Base-by-base conservation (phyloP, 768 basidiomycete species). In the Leccinum ochraceum region DNA sequence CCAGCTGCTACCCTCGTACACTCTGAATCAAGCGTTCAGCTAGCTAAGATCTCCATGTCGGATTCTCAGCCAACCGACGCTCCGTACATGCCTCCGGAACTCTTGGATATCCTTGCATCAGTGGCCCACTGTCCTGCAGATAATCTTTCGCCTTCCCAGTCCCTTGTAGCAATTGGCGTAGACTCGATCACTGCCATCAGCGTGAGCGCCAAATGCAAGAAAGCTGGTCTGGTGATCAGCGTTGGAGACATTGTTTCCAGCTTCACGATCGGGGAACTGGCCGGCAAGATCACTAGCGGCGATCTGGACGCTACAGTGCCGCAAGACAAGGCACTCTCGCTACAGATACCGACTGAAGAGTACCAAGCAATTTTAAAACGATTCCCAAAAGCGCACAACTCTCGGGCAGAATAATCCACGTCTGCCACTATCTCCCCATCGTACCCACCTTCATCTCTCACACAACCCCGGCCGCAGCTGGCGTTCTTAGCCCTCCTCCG, bases 391-490 rank as follows among this genome's bases (percentile, higher is more conserved):
- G 24, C 24, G 84, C 90, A 58, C 80, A 84, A 1, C 83, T 97
- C 48, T 89, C 89, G 5, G 95, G 95, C 2, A 85, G 95, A 48
- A 90, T 97, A 72, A 83, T 98, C 68, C 95, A 96, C 67, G 88
- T 97, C 63, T 90, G 87, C 77, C 94, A 95, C 75, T 92, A 94
- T 70, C 87, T 95, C 58, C 94, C 94, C 62, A 81, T 95, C 70
- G 78, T 81, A 52, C 85, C 88, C 28, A 84, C 89, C 36, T 81
- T 91, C 69, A 74, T 82, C 63, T 73, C 76, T 28, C 67, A 69
- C 51, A 61, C 73, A 28, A 66, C 72, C 53, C 65, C 71, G 10
- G 58, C 71, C 6, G 66, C 73, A 34, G 68, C 78, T 7, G 85
- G 84, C 52, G 82, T 89, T 59, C 79, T 79, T 72, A 87, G 86